Percentiles rank a stretch among this genome's conserved stretches.
Conservation (phyloP, 1,139 yeast species). For the Scheffersomyces stambukii region DNA sequence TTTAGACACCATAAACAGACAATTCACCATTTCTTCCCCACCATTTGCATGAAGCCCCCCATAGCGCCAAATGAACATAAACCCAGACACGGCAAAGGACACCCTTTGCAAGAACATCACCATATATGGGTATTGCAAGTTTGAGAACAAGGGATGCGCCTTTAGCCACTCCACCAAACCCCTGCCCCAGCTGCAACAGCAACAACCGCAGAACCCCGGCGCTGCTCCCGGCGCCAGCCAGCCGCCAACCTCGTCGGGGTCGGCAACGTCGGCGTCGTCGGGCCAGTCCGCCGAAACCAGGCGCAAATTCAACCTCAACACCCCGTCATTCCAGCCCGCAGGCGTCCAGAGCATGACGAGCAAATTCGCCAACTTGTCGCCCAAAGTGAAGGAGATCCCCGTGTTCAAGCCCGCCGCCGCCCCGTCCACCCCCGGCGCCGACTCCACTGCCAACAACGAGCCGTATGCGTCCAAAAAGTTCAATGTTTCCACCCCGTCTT, state of each 20-base stretch:
- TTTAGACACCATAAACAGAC: too few relatives aligned
- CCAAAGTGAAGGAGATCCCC: constrained; percentile 53
- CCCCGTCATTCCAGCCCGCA: constrained; percentile 64
- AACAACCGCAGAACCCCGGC: constrained; percentile 7
- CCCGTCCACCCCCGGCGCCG: constrained; percentile 6
- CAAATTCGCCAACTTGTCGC: constrained; percentile 47
- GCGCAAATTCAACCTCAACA: constrained; percentile 55
- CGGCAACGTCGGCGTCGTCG: constrained; percentile 3
- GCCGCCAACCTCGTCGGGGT: constrained; percentile 5
- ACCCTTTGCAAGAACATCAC: constrained; percentile 82
- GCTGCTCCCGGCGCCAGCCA: constrained; percentile 7
- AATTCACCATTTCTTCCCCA: too few relatives aligned
- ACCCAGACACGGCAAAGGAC: constrained; percentile 59
- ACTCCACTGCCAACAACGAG: constrained; percentile 1
- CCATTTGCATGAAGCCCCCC: too few relatives aligned
- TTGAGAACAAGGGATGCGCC: constrained; percentile 84
- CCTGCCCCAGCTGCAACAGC: constrained; percentile 10
- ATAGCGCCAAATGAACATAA: constrained; percentile 44
- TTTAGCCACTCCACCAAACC: constrained; percentile 52
- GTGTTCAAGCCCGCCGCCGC: constrained; percentile 46
- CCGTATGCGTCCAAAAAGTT: constrained; percentile 20
- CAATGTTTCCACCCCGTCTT: constrained; percentile 28
- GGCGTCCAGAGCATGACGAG: constrained; percentile 23
- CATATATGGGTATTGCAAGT: constrained; percentile 87
- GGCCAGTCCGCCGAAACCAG: constrained; percentile 13